Conservation (phyloP, 768 basidiomycete species). For the Rhodotorula sphaerocarpa region DNA sequence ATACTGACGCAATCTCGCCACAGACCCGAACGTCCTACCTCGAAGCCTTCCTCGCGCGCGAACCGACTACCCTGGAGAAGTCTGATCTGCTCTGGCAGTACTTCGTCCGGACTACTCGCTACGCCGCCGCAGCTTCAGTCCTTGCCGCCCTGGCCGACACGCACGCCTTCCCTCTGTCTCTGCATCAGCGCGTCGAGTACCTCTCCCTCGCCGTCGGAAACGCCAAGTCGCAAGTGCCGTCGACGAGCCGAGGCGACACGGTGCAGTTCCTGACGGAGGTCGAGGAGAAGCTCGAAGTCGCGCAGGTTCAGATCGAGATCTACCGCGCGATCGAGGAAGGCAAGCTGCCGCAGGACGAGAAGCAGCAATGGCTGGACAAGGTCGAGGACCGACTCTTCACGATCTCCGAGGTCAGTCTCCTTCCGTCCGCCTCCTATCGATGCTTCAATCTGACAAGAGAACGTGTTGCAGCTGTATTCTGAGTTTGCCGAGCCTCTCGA, state of each 20-base stretch:
- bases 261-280: constrained; percentile 89
- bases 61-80: constrained; percentile 70
- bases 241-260: constrained; percentile 57
- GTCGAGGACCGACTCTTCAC: constrained; percentile 52
- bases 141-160: constrained; percentile 76
- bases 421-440: background rate
- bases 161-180: constrained; percentile 50
- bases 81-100: constrained; percentile 92
- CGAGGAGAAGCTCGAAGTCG: constrained; percentile 94
- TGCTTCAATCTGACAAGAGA: too few relatives aligned
- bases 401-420: constrained; percentile 45
- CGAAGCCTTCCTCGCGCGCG: constrained; percentile 74
- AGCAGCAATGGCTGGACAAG: constrained; percentile 38
- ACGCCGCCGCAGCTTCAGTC: constrained; percentile 77
- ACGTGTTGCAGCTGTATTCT: constrained; percentile 80
- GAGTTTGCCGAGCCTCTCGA: constrained; percentile 80
- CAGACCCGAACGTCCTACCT: constrained; percentile 81
- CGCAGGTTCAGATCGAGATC: constrained; percentile 91
- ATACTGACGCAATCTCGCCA: constrained; percentile 8
- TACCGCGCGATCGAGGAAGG: constrained; percentile 55
- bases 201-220: constrained; percentile 89
- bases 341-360: constrained; percentile 38
- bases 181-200: constrained; percentile 77
- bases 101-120: constrained; percentile 84
- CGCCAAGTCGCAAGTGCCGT: constrained; percentile 67